Base-by-base conservation (phyloP, 75 land plant species). In the Picea glauca region DNA sequence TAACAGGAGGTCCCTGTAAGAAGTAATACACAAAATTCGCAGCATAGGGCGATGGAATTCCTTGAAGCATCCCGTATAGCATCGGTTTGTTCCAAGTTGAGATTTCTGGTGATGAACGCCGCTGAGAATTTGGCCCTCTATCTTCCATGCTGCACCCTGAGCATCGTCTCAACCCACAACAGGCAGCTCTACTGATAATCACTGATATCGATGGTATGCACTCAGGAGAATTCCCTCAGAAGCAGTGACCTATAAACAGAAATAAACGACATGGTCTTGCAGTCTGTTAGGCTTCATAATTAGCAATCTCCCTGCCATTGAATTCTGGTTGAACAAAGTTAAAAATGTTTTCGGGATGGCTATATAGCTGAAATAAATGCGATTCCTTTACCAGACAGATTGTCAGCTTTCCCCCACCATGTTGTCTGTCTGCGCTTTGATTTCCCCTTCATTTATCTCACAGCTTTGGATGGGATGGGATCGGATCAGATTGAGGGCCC, bases 41-140 rank as follows among this genome's bases (percentile, higher is more conserved):
- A 43, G 74, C 7, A 17, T 20, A 70, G 46, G 54, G 43, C 23
- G 50, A 43, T 70, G 54, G 54, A 43, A 70, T 17, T 38, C 74
- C 74, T 40, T 70, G 74, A 70, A 70, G 54, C 74, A 70, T 70
- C 23, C 56, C 56, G 54, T 43, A 43, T 43, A 43, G n/a, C 0
- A 70, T 38, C 35, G 43, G 74, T 23, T 70, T 43, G 23, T 70
- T 43, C 18, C 50, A 43, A 32, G 17, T 15, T 9, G 74, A 38
- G 74, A 46, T n/a, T 40, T 32, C 43, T 38, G 40, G 40, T 2
- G 21, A 38, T n/a, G 43, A 8, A 66, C 11, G 56, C 56, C 11
- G 12, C 11, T 50, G 56, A 50, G 56, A 50, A 50, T 50, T 50
- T 50, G 12, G 74, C 56, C 56, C 35, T 0, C 56, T 70, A 70